Base-by-base conservation (phyloP, 345 rosid genomes). In the Turritis glabra region DNA sequence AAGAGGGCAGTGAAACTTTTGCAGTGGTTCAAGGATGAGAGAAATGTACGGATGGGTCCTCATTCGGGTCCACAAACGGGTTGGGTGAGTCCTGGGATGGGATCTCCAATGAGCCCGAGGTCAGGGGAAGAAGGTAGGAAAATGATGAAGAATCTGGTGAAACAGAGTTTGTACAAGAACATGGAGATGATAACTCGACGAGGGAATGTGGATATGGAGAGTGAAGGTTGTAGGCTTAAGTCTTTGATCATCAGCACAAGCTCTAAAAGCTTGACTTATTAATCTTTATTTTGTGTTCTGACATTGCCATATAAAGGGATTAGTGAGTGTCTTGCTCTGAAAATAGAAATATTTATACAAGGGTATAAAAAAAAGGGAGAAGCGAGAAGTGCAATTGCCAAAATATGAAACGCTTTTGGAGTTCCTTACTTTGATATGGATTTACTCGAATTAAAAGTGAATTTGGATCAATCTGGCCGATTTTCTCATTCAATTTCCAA, bases 21-120 rank as follows among this genome's bases (percentile, higher is more conserved):
- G 58, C 96, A 95, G 14, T 92, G 99, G 99, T 95, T 95, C 52
- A 92, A 90, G 75, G 96, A 92, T 17, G 99, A 86, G 79, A 85
- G 97, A 77, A 88, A 86, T 70, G 69, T 77, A 13, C 85, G 82
- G 77, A 84, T 95, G 81, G 97, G 96, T n/a, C 97, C 90, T 5
- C 99, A 95, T 78, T 95, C 99, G 0, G 99, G 99, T 32, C 97
- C 99, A 1, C 99, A 90, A 67, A 70, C 89, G 8, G 82, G 89
- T 30, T 79, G 88, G 72, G 8, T 73, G 7, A 61, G 74, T 33
- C 35, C 46, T 0, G 71, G 79, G 11, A 80, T 86, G 48, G 92
- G 91, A 8, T 89, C 97, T 12, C 97, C 90, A 6, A 50, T 79
- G 43, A 82, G 67, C 61, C 85, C 73, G 0, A 82, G 85, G 71